Base-by-base conservation (phyloP, 352 stramenopile genomes). In the Phytophthora sp. region DNA sequence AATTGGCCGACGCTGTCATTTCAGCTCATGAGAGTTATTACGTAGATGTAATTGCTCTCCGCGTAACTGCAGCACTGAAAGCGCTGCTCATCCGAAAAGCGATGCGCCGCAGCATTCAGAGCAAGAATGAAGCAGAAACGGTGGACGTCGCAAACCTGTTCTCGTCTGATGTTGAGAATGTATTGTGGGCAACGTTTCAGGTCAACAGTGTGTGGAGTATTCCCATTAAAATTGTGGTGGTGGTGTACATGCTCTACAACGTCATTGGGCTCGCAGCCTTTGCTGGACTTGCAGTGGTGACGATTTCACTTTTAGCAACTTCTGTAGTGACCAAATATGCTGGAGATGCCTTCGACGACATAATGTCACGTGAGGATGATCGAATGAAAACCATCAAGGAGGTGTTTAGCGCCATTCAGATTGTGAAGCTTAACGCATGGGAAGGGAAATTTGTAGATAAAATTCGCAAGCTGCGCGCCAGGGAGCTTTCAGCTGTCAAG, bases 371-470 rank as follows among this genome's bases (percentile, higher is more conserved):
- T 30, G 96, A 94, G 28, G 96, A 99, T 63, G 60, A 72, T n/a
- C 84, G 96, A 12, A 82, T 98, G 39, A 93, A 97, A 54, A 32
- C 91, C 0, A 93, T 97, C 41, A 97, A 93, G 56, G 96, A 99
- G 66, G 82, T 96, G 1, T 80, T 98, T 23, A 74, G 76, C 18
- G 84, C 91, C 15, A 98, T 99, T 56, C 94, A 98, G 69, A 87
- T 98, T 41, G 92, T 99, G 61, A 99, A 99, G 64, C 66, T 99
- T 0, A 97, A 98, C 53, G 87, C 82, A 0, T 98, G 90, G 89
- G 94, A 98, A 53, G 34, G 49, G 24, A 84, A 89, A 13, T 97
- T 97, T 68, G 62, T 72, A 9, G 86, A 88, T 7, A 84, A 96
- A 62, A 87, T 98, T 23, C 54, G 63, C 35, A 38, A 62, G 8